Evolutionary conservation across 192 early-diverging fungal species (phyloP), one percentile per base, ranked within the genome.

Genomic region (Backusella psychrophila): DNA sequence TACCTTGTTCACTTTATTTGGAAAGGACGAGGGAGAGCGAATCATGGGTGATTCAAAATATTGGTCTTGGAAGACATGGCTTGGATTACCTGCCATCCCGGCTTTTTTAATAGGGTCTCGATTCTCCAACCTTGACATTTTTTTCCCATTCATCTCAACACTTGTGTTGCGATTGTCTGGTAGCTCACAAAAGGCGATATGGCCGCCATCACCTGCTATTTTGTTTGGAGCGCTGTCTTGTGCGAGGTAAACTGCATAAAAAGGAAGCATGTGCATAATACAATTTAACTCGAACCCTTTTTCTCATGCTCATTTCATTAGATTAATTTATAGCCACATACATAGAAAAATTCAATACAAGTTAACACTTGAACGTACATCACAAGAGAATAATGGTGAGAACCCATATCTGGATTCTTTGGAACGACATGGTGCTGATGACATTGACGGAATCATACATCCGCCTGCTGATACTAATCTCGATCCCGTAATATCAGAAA

Each of bases 1-100:
- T 66, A 84, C 93, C 11, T 85, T 93, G 72, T 75, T 94, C 67
- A 88, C 89, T 36, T 81, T 92, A 38, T 91, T 90, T 76, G 93
- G 93, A 23, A 84, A 85, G 7, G 74, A 79, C 7, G 86, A 93
- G n/a, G 91, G 91, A 59, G 84, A 88, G 71, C 74, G 80, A 33
- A 75, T 93, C 17, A 77, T 94, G 52, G 85, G 87, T 11, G 76
- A 82, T 26, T 77, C 87, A 29, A 87, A 86, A 3, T 73, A 82
- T 29, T 90, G 90, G 91, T 82, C 88, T 41, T 91, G 89, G 83
- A 77, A 88, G 17, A 87, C 86, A 35, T 93, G 90, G 90, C 76
- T 92, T 49, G 84, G 85, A 66, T 69, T 88, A 79, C 82, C 82
- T 14, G 31, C 66, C 6, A 79, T 79, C 44, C 91, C 92, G 6